These are phyloP conservation scores for Flaveria bidentis DNA, from an alignment of 129 eudicot genomes.

Conservation along the genomic window DNA sequence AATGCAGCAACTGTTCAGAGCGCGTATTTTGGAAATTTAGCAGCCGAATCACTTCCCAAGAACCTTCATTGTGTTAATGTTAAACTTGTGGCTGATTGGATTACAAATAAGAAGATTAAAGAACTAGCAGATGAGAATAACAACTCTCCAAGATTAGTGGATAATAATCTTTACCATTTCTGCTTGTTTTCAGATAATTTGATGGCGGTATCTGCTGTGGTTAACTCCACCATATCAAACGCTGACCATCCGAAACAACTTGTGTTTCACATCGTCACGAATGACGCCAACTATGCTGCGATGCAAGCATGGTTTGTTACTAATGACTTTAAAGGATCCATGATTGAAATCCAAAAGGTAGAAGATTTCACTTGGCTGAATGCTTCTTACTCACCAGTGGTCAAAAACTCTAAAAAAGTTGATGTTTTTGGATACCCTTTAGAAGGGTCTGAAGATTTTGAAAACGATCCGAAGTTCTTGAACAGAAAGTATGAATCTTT, in stretches of 20 bases:
- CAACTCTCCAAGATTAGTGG: constrained; percentile 75
- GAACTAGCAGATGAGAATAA: constrained; percentile 51
- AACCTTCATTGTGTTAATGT: constrained; percentile 68
- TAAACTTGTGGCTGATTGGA: constrained; percentile 69
- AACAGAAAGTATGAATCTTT: constrained; percentile 56
- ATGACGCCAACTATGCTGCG: constrained; percentile 61
- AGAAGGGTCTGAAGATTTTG: constrained; percentile 47
- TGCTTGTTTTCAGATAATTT: constrained; percentile 82
- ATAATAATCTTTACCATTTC: constrained; percentile 86
- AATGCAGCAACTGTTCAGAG: constrained; percentile 80
- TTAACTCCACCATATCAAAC: constrained; percentile 78
- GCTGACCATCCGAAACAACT: constrained; percentile 92
- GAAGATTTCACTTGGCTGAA: constrained; percentile 79
- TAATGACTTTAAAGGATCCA: constrained; percentile 72
- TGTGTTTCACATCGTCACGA: constrained; percentile 83
- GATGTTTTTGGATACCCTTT: constrained; percentile 49
- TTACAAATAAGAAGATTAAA: constrained; percentile 39
- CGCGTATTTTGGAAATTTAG: constrained; percentile 70
- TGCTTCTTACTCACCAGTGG: constrained; percentile 68
- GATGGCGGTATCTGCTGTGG: constrained; percentile 69
- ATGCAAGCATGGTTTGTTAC: constrained; percentile 87
- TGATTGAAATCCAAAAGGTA: constrained; percentile 65
- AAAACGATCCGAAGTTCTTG: constrained; percentile 43
- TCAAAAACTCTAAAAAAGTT: constrained; percentile 37
- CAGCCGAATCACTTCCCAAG: constrained; percentile 78